Evolutionary conservation across 768 basidiomycete species (phyloP), one percentile per base, ranked within the genome.

Genomic region (Gyrodon lividus): DNA sequence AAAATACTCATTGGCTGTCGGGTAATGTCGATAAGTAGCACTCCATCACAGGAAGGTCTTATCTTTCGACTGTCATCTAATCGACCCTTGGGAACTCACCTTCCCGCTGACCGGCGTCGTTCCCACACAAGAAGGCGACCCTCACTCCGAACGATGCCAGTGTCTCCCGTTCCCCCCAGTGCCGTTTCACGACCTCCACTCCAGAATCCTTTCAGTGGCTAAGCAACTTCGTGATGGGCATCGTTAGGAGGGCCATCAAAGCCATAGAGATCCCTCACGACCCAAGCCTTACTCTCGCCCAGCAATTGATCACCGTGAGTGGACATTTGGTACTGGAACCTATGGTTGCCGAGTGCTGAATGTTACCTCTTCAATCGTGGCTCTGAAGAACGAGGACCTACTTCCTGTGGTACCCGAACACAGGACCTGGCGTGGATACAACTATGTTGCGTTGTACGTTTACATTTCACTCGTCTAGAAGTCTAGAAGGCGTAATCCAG

Each of bases 391-490:
- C 55, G 80, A 87, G 51, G 87, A 91, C 65, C 72, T 89, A 30
- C 69, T 77, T 19, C 88, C 88, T n/a, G 86, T 89, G 3, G 72
- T 77, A 10, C 72, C 76, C 47, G 77, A 80, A 50, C 78, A 86
- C 54, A 73, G 84, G 54, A 83, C 79, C 55, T 90, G 89, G 87
- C 74, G 73, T 20, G 69, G 71, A 38, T 79, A 75, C 70, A 84
- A 86, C 67, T 89, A 85, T 65, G 70, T 85, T 40, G 76, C 83
- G 17, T 87, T 84, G 81, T 86, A 63, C 56, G 78, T 58, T 37
- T 43, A 48, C 19, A 23, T 34, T 50, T 9, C 19, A 26, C n/a
- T 37, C 23, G 35, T 46, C 20, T 37, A 17, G n/a, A 33, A 37
- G 48, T 17, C 38, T 31, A 26, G 39, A 20, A 50, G 12, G 10